Evolutionary conservation across 192 early-diverging fungal genomes (phyloP), one percentile per base, ranked within the genome.

Genomic region (Radiomyces spectabilis): DNA sequence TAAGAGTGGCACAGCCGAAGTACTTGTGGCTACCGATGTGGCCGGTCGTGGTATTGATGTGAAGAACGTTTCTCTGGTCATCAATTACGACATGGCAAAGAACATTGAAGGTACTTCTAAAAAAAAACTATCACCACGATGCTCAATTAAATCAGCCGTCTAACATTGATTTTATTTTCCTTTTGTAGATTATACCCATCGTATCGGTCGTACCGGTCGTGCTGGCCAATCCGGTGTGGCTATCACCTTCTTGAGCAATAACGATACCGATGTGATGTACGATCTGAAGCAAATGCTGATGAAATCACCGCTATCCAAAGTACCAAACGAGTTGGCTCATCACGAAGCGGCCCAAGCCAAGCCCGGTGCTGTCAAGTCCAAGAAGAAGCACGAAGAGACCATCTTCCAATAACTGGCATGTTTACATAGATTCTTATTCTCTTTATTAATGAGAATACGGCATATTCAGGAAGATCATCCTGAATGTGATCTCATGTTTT

Each of bases 1-100:
- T 39, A 93, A 91, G 59, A 78, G 62, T 52, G 91, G 93, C 16
- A 68, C 77, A 19, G 88, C 82, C 35, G 91, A 91, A 44, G 81
- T 99, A 30, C 69, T 99, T 47, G 91, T 99, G 41, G 97, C 97
- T 9, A 99, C 95, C 0, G 95, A 99, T 74, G 97, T 99, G 16
- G 97, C 95, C 32, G 94, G 93, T 32, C 92, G 97, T 69, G 97
- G 97, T 79, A 95, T 99, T 63, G 97, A 99, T 74, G 82, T 99
- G 57, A 93, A 96, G 61, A 87, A 99, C 60, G 93, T 99, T 16
- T 93, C 91, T 3, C 66, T 98, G 42, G 97, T 99, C 4, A 66
- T 99, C 39, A 99, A 99, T 68, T 98, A 83, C 68, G 92, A 98
- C 55, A 99, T 99, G 95, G 87, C 94, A 37, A 97, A 95, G 69